Conservation (phyloP, 805 yeast species). For the Metschnikowia sp. region DNA sequence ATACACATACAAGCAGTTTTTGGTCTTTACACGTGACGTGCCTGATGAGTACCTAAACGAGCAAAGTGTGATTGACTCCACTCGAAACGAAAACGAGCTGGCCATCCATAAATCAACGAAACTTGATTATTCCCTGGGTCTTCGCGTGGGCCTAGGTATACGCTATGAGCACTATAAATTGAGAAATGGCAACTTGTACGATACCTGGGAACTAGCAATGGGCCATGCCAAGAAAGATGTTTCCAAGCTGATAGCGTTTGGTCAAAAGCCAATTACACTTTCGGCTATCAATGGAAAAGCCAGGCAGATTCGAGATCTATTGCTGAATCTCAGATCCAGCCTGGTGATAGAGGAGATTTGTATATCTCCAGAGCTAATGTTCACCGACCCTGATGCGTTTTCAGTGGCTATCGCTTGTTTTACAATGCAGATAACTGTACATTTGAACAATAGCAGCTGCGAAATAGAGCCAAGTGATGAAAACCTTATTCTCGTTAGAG, state of each 20-base stretch:
- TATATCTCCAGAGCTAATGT: slow-evolving; percentile 22
- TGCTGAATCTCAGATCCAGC: slow-evolving; percentile 3
- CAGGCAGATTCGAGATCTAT: slow-evolving; percentile 18
- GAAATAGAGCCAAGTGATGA: not conserved
- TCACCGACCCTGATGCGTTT: slow-evolving; percentile 31
- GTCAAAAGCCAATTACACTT: slow-evolving; percentile 17
- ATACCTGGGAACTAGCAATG: slow-evolving; percentile 60
- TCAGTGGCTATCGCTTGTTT: slow-evolving; percentile 44
- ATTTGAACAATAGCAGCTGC: slow-evolving; percentile 28
- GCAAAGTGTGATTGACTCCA: slow-evolving; percentile 65
- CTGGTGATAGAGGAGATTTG: slow-evolving; percentile 19
- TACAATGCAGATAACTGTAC: slow-evolving; percentile 38
- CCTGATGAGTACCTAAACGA: slow-evolving; percentile 53
- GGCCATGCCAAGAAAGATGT: slow-evolving; percentile 22
- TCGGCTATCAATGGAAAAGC: slow-evolving; percentile 28
- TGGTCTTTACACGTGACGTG: slow-evolving; percentile 48
- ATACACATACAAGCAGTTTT: slow-evolving; percentile 19
- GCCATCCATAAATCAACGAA: slow-evolving; percentile 74
- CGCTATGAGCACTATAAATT: slow-evolving; percentile 58
- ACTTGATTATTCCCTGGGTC: slow-evolving; percentile 66
- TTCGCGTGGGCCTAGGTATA: slow-evolving; percentile 66
- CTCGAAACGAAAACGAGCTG: slow-evolving; percentile 65
- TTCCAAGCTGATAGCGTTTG: slow-evolving; percentile 18
- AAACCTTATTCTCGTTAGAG: not conserved
- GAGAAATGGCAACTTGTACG: slow-evolving; percentile 73